Evolutionary conservation across 805 yeast species (phyloP), one percentile per base, ranked within the genome.

Genomic region (Wickerhamomyces subpelliculosus): DNA sequence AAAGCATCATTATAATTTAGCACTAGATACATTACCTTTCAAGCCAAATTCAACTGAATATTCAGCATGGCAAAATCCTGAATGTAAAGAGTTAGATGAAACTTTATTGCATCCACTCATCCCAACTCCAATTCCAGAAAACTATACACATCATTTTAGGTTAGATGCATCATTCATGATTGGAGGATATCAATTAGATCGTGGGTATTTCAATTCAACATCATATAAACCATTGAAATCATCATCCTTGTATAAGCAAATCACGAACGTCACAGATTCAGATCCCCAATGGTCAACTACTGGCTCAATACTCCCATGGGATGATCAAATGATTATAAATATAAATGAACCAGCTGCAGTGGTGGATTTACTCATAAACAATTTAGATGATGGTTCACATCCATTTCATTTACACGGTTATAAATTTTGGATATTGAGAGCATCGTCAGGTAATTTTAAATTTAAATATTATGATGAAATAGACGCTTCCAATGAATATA

Each of bases 291-390:
- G 31, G 30, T 8, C 19, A 3, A 3, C 4, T 5, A 27, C 27
- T 7, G 37, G 20, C 12, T 16, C 22, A 6, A 31, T 12, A 32
- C 43, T 32, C 27, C 48, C 38, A 4, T 54, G 36, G 30, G 46
- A 35, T 34, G 51, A 25, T 37, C 48, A 45, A 24, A 47, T 46
- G 31, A 35, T 54, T 25, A 36, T 55, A 10, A 48, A 52, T 24
- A 33, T 54, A 27, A 43, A 52, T 34, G 29, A 52, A 23, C 46
- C 52, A 21, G 57, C 54, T 20, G 46, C 43, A 29, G 69, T 72
- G 27, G 68, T 84, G 30, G 90, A 84, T 47, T 52, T 84, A 23
- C 72, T 81, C 3, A 58, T 84, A 32, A 78, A 81, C 55, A 84
- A 83, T 50, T 65, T 62, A 46, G 93, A 83, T 52, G 80, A 79